Percentiles rank a stretch among this genome's conserved stretches.
Conservation (phyloP, 805 yeast species). For the Crinitomyces ghanaensis region DNA sequence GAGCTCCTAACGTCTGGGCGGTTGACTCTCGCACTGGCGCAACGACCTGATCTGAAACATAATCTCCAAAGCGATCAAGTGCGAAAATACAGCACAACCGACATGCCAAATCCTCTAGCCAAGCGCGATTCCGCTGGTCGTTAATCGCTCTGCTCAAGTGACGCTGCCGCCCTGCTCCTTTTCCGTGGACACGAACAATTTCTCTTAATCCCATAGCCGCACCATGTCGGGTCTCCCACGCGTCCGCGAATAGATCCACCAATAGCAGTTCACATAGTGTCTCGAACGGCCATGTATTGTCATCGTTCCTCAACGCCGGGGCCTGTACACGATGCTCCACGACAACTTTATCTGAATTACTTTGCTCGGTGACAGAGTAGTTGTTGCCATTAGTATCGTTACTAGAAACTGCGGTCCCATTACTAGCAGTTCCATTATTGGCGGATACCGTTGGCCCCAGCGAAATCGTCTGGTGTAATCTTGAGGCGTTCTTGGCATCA, state of each 20-base stretch:
- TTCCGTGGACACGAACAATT: conserved; percentile 68
- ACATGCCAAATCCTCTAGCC: conserved; percentile 80
- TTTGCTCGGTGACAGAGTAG: conserved; percentile 53
- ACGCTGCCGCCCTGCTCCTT: conserved; percentile 70
- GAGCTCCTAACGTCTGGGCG: conserved; percentile 87
- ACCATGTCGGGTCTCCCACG: conserved; percentile 95
- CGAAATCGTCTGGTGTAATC: conserved; percentile 28
- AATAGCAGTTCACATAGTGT: conserved; percentile 77
- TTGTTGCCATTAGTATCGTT: conserved; percentile 21
- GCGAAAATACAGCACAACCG: conserved; percentile 79
- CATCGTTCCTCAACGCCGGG: conserved; percentile 57
- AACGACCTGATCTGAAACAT: conserved; percentile 92
- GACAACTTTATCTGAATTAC: conserved; percentile 70
- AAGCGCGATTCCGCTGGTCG: conserved; percentile 47
- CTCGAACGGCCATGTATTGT: conserved; percentile 86
- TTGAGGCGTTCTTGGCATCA: conserved; percentile 39
- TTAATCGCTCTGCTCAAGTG: conserved; percentile 55
- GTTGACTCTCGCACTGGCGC: conserved; percentile 97
- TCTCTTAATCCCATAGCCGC: conserved; percentile 89
- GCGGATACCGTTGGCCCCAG: conserved; percentile 23
- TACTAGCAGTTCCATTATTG: conserved; percentile 18
- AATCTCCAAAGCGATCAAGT: conserved; percentile 91
- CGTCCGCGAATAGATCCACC: conserved; percentile 68
- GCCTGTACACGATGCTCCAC: conserved; percentile 60
- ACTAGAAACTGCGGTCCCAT: conserved; percentile 13